Conservation (phyloP, 192 early-diverging fungal species). For the Lobulomyces angularis region DNA sequence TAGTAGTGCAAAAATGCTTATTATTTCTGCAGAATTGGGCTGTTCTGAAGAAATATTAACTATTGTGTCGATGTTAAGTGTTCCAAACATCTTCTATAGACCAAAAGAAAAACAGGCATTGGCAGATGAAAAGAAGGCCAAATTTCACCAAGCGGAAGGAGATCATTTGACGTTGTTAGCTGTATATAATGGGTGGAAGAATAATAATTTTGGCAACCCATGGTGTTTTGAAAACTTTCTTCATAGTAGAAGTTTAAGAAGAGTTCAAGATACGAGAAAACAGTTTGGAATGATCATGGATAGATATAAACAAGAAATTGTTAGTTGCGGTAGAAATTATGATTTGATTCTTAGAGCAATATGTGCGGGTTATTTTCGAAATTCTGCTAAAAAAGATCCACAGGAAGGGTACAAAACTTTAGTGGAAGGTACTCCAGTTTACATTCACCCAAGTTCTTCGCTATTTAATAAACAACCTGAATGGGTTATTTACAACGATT, state of each 20-base stretch:
- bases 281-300: slow-evolving; percentile 91
- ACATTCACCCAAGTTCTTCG: slow-evolving; percentile 91
- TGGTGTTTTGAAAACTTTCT: slow-evolving; percentile 98
- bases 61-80: slow-evolving; percentile 46
- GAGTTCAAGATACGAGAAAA: slow-evolving; percentile 91
- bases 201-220: slow-evolving; percentile 78
- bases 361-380: slow-evolving; percentile 85
- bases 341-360: slow-evolving; percentile 84
- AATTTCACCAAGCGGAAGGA: slow-evolving; percentile 95
- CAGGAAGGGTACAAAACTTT: slow-evolving; percentile 99
- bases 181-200: slow-evolving; percentile 92
- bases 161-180: slow-evolving; percentile 94
- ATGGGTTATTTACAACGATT: slow-evolving; percentile 91
- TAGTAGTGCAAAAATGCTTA: slow-evolving; percentile 84
- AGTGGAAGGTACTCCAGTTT: slow-evolving; percentile 92
- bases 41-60: slow-evolving; percentile 90
- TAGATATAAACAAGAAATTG: slow-evolving; percentile 80
- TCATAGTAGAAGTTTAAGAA: slow-evolving; percentile 80
- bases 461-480: slow-evolving; percentile 91
- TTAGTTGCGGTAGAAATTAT: slow-evolving; percentile 85
- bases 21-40: slow-evolving; percentile 75
- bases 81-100: slow-evolving; percentile 88
- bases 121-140: slow-evolving; percentile 91
- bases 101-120: slow-evolving; percentile 91
- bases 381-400: slow-evolving; percentile 96